These are phyloP conservation scores for Coemansia sp. DNA, from an alignment of 192 early-diverging fungal genomes.

Conservation along the genomic window DNA sequence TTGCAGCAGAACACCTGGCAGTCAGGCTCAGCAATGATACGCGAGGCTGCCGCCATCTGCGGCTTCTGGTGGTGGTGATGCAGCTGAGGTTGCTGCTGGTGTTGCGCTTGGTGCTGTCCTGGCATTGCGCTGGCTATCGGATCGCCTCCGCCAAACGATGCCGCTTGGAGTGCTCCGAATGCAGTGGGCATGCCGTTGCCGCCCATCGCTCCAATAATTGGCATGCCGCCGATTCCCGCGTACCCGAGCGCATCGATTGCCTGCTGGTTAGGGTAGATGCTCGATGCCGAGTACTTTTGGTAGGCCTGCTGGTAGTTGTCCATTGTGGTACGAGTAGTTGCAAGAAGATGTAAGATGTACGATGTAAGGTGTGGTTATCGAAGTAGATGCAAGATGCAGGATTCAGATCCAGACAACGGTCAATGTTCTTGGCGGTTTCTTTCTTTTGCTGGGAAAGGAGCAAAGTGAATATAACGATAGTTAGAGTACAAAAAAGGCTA, in stretches of 20 bases:
- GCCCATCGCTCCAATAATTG: background rate
- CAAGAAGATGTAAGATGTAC: background rate
- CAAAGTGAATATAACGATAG: too few species aligned
- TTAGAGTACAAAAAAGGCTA: too few species aligned
- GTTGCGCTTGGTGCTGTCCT: constrained; percentile 5
- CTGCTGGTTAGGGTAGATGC: constrained; percentile 4
- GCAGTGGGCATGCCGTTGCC: background rate
- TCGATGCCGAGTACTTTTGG: constrained; percentile 2
- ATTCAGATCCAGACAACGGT: too few species aligned
- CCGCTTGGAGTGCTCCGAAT: background rate
- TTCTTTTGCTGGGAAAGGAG: too few species aligned
- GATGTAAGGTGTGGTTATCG: too few species aligned
- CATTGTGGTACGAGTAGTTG: background rate
- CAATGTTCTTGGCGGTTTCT: too few species aligned
- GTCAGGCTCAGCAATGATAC: constrained; percentile 35
- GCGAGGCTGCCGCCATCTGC: constrained; percentile 27
- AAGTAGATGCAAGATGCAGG: too few species aligned
- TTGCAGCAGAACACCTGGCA: constrained; percentile 35
- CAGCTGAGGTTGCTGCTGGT: constrained; percentile 1
- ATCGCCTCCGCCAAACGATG: background rate
- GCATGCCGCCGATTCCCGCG: constrained; percentile 8
- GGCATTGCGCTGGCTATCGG: constrained; percentile 6
- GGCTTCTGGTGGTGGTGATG: background rate
- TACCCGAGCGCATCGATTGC: constrained; percentile 2
- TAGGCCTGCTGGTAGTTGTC: constrained; percentile 15